Percentiles rank a stretch among this genome's conserved stretches.
These are phyloP conservation scores for Trichoderma harzianum DNA, from an alignment of 2,329 filamentous ascomycete genomes.

Conservation along the genomic window DNA sequence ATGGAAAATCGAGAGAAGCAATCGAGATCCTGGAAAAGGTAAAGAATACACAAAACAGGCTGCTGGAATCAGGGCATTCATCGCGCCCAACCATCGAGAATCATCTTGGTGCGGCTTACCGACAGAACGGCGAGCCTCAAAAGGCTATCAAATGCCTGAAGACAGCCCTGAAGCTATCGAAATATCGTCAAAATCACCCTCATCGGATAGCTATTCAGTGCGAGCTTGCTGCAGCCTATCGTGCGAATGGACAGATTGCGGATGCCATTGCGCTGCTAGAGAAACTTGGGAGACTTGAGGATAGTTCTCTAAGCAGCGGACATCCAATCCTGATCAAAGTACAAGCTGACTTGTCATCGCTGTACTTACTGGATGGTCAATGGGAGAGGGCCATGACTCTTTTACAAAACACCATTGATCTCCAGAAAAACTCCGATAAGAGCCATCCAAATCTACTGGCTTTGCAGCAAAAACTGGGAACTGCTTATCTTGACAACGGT, in stretches of 20 bases:
- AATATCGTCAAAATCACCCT: not conserved
- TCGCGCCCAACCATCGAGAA: not conserved
- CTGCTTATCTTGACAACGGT: conserved; percentile 7
- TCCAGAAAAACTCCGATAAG: not conserved
- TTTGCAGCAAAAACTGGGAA: conserved; percentile 11
- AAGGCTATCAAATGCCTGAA: not conserved
- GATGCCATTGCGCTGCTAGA: conserved; percentile 4
- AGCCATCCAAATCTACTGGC: not conserved
- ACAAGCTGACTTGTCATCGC: not conserved
- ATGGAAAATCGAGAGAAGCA: not conserved
- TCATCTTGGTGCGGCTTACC: conserved; percentile 9
- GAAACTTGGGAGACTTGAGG: not conserved
- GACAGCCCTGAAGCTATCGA: not conserved
- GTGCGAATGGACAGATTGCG: not conserved
- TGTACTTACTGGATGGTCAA: not conserved
- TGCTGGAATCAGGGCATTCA: conserved; percentile 3
- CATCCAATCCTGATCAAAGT: conserved; percentile 10
- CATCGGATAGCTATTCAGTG: not conserved
- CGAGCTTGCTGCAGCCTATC: conserved; percentile 7
- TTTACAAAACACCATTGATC: conserved; percentile 1
- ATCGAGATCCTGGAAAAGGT: conserved; percentile 7
- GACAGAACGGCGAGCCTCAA: conserved; percentile 8
- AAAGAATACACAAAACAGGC: not conserved
- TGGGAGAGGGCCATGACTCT: not conserved
- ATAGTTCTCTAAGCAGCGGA: not conserved